Evolutionary conservation across 179 eudicot genomes (phyloP).

Genomic region (Beta corolliflora): DNA sequence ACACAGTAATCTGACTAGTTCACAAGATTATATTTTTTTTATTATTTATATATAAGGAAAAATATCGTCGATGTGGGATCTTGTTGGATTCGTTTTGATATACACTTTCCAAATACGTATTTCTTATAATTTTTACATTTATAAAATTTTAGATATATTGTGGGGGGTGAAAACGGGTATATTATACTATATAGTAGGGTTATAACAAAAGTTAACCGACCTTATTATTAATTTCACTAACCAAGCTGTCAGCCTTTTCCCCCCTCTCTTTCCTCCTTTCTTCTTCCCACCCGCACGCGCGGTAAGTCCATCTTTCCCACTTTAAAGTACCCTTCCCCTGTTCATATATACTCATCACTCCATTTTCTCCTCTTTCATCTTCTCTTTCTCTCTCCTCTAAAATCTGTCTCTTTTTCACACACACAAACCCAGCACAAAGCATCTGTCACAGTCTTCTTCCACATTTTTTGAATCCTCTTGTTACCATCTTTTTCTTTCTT

Average conservation of each 20-base stretch:
- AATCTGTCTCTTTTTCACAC: constrained; percentile 13
- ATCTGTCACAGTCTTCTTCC: constrained; percentile 21
- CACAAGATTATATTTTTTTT: too few species aligned
- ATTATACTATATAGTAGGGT: background rate
- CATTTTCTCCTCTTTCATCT: background rate
- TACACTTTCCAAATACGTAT: too few species aligned
- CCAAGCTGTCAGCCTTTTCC: constrained; percentile 28
- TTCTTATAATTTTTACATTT: too few species aligned
- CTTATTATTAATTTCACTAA: constrained; percentile 18
- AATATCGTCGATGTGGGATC: too few species aligned
- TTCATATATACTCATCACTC: background rate
- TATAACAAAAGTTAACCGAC: constrained; percentile 21
- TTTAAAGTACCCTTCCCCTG: constrained; percentile 2
- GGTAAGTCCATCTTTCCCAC: background rate
- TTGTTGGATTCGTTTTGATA: too few species aligned
- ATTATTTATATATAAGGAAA: too few species aligned
- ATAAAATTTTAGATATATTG: too few species aligned
- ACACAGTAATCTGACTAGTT: constrained; percentile 13
- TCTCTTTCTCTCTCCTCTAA: background rate
- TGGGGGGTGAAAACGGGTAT: too few species aligned
- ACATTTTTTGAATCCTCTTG: too few species aligned
- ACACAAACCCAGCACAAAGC: constrained; percentile 18
- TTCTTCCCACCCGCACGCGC: constrained; percentile 40
- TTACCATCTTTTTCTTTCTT: too few species aligned
- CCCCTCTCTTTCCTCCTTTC: constrained; percentile 12